Percentiles rank a stretch among this genome's conserved stretches.
phyloP scores from a whole-genome alignment of 2,329 filamentous ascomycete genomes.

The Alternaria atra region DNA sequence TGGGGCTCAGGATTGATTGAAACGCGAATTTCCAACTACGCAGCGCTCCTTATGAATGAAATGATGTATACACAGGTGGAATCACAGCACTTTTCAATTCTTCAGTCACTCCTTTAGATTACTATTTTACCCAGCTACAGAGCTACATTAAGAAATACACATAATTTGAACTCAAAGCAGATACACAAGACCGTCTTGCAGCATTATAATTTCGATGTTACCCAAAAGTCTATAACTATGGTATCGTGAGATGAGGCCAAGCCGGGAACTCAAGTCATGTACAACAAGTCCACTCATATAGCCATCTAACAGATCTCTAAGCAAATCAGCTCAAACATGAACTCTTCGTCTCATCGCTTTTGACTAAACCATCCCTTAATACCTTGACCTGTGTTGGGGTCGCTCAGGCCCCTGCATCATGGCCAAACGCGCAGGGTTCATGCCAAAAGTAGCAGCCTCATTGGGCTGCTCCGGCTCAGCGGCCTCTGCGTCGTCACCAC shows the following conservation, averaged over 20 bases:
- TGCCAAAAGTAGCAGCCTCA: conserved; percentile 38
- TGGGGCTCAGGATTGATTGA: not conserved
- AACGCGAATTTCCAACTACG: not conserved
- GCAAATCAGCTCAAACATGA: not conserved
- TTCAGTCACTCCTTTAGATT: conserved; percentile 4
- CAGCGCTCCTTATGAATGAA: not conserved
- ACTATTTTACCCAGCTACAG: not conserved
- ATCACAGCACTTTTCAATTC: not conserved
- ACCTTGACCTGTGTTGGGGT: conserved; percentile 32
- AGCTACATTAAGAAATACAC: not conserved
- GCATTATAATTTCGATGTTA: not conserved
- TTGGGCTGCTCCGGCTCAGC: conserved; percentile 26
- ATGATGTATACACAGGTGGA: not conserved
- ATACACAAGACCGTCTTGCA: not conserved
- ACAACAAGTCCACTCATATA: not conserved
- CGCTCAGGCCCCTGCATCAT: conserved; percentile 43
- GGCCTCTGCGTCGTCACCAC: conserved; percentile 10
- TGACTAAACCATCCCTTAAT: not conserved
- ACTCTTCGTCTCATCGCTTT: not conserved
- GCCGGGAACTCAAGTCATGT: not conserved
- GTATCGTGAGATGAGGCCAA: conserved; percentile 5
- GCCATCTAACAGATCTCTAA: not conserved
- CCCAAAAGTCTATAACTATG: conserved; percentile 4
- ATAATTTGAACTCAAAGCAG: not conserved
- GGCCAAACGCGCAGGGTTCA: conserved; percentile 50